Conservation (phyloP, 2,329 filamentous ascomycete species). For the Alternaria viburni region DNA sequence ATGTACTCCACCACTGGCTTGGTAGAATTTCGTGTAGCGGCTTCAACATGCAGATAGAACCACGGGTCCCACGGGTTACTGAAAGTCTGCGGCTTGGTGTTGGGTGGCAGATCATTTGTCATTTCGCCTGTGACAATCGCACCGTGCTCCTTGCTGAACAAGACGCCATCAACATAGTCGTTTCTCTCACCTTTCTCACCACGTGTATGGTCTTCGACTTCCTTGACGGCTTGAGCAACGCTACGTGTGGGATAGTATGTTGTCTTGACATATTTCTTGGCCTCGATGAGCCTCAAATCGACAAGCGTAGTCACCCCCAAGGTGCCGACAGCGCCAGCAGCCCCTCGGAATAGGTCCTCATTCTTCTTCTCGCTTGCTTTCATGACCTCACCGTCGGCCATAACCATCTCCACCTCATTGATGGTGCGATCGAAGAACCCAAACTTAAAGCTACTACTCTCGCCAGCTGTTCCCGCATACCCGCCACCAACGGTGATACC, state of each 20-base stretch:
- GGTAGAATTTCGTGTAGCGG: constrained; percentile 40
- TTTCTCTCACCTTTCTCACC: constrained; percentile 42
- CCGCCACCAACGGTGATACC: constrained; percentile 75
- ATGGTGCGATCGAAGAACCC: constrained; percentile 70
- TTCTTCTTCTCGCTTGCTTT: constrained; percentile 62
- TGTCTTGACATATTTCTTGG: constrained; percentile 57
- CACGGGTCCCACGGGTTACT: constrained; percentile 55
- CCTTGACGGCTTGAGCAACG: constrained; percentile 52
- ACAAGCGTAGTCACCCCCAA: constrained; percentile 69
- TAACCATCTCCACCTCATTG: constrained; percentile 68
- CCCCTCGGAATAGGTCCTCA: constrained; percentile 68
- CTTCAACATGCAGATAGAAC: constrained; percentile 59
- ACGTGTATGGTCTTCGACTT: constrained; percentile 47
- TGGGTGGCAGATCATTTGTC: constrained; percentile 44
- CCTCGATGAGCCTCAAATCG: constrained; percentile 55
- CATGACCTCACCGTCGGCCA: constrained; percentile 65
- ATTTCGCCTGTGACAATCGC: constrained; percentile 55
- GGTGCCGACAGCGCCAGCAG: constrained; percentile 70
- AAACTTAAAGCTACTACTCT: constrained; percentile 72
- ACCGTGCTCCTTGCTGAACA: constrained; percentile 53
- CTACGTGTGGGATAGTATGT: constrained; percentile 55
- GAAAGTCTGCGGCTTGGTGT: constrained; percentile 47
- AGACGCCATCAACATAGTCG: constrained; percentile 59
- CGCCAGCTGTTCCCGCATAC: constrained; percentile 71
- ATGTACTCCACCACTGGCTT: constrained; percentile 60